Evolutionary conservation across 805 yeast genomes (phyloP).

Genomic region (Candida pseudofarinosa): DNA sequence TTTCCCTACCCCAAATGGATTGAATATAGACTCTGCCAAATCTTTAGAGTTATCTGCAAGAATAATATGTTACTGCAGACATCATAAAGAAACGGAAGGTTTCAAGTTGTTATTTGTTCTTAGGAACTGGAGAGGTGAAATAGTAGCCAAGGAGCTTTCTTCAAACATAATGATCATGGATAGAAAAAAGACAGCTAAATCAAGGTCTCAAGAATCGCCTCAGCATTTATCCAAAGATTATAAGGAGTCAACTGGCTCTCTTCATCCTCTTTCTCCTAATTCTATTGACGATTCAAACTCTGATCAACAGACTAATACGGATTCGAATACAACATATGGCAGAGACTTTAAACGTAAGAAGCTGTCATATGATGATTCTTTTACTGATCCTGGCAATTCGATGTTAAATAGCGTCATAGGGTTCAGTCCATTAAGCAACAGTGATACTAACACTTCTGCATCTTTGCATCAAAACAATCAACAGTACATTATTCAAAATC

Average conservation of each 20-base stretch:
- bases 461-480: slow-evolving; percentile 11
- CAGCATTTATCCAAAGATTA: slow-evolving; percentile 12
- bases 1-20: slow-evolving; percentile 57
- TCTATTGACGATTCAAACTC: slow-evolving; percentile 59
- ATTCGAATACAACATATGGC: slow-evolving; percentile 15
- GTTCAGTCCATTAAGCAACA: slow-evolving; percentile 43
- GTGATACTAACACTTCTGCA: slow-evolving; percentile 37
- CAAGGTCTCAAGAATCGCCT: slow-evolving; percentile 11
- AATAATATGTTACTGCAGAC: slow-evolving; percentile 93
- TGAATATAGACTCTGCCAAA: slow-evolving; percentile 28
- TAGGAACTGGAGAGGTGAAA: slow-evolving; percentile 53
- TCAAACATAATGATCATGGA: slow-evolving; percentile 88
- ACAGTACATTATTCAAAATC: not conserved
- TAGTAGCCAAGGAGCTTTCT: slow-evolving; percentile 70
- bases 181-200: slow-evolving; percentile 62
- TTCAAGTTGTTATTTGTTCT: slow-evolving; percentile 69
- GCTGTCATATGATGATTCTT: slow-evolving; percentile 44
- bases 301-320: slow-evolving; percentile 44
- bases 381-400: slow-evolving; percentile 29
- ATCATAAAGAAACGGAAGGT: slow-evolving; percentile 85
- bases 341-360: slow-evolving; percentile 48
- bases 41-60: slow-evolving; percentile 58
- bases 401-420: slow-evolving; percentile 38
- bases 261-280: slow-evolving; percentile 54
- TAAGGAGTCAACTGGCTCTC: slow-evolving; percentile 4